Evolutionary conservation across 2,329 filamentous ascomycete genomes (phyloP).

Genomic region (Fusarium graminum): DNA sequence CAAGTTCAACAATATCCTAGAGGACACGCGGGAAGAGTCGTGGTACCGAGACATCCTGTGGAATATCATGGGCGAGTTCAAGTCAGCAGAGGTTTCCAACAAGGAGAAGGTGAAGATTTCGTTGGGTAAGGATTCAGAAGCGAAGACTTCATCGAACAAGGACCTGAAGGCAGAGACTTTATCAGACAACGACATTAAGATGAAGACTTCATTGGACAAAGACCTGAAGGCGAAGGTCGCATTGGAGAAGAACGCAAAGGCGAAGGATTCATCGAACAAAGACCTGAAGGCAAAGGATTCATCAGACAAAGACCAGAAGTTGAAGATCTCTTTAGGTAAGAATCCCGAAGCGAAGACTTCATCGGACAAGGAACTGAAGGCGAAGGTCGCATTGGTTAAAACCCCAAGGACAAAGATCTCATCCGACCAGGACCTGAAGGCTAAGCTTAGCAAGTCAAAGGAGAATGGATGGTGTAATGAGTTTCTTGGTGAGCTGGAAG

Average conservation of each 20-base stretch:
- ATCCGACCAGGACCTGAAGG: constrained; percentile 1
- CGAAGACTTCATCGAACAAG: too few relatives aligned
- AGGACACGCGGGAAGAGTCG: not conserved
- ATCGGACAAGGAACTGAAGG: too few relatives aligned
- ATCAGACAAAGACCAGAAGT: too few relatives aligned
- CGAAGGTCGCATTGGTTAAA: not conserved
- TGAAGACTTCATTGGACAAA: too few relatives aligned
- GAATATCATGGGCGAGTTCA: not conserved
- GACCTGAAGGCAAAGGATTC: too few relatives aligned
- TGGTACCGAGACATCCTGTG: not conserved
- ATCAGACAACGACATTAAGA: too few relatives aligned
- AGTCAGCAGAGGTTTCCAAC: not conserved
- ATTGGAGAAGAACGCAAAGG: too few relatives aligned
- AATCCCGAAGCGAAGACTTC: too few relatives aligned
- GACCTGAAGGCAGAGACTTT: too few relatives aligned
- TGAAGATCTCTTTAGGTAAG: too few relatives aligned
- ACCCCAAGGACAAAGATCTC: not conserved
- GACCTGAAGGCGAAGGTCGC: not conserved
- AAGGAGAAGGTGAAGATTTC: not conserved
- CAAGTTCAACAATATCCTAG: not conserved
- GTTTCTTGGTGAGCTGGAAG: constrained; percentile 9
- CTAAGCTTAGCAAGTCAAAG: constrained; percentile 18
- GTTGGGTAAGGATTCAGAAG: not conserved
- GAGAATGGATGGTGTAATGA: constrained; percentile 29
- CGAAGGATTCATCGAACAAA: too few relatives aligned